These are phyloP conservation scores for Agrocybe pediades DNA, from an alignment of 768 basidiomycete genomes.

Conservation along the genomic window DNA sequence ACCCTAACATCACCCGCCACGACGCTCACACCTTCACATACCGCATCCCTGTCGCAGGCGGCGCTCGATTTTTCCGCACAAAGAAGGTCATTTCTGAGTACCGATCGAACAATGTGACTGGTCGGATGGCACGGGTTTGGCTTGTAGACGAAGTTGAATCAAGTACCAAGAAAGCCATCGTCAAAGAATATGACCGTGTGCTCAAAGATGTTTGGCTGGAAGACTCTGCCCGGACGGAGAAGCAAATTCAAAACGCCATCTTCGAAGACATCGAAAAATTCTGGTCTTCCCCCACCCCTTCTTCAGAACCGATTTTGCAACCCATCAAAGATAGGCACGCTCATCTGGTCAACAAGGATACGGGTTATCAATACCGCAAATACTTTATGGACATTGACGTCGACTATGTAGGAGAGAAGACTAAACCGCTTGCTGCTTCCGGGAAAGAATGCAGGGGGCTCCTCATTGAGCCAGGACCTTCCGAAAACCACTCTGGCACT, in stretches of 20 bases:
- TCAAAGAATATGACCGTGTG: not conserved
- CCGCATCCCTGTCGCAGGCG: not conserved
- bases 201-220: conserved; percentile 17
- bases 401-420: too few relatives aligned
- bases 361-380: too few relatives aligned
- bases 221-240: conserved; percentile 1
- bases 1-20: not conserved
- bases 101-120: conserved; percentile 7
- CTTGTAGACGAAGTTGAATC: not conserved
- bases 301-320: too few relatives aligned
- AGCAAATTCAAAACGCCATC: conserved; percentile 4
- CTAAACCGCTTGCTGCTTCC: too few relatives aligned
- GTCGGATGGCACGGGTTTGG: conserved; percentile 7
- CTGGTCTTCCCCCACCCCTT: not conserved
- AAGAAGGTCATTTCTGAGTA: not conserved
- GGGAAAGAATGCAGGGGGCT: too few relatives aligned
- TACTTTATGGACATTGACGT: too few relatives aligned
- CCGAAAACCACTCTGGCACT: too few relatives aligned
- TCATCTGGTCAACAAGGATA: too few relatives aligned
- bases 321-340: too few relatives aligned
- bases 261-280: too few relatives aligned
- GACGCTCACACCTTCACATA: not conserved
- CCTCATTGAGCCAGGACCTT: too few relatives aligned
- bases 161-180: not conserved
- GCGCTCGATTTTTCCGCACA: not conserved